Conservation (phyloP, 2,329 filamentous ascomycete species). For the Hansfordia pulvinata region DNA sequence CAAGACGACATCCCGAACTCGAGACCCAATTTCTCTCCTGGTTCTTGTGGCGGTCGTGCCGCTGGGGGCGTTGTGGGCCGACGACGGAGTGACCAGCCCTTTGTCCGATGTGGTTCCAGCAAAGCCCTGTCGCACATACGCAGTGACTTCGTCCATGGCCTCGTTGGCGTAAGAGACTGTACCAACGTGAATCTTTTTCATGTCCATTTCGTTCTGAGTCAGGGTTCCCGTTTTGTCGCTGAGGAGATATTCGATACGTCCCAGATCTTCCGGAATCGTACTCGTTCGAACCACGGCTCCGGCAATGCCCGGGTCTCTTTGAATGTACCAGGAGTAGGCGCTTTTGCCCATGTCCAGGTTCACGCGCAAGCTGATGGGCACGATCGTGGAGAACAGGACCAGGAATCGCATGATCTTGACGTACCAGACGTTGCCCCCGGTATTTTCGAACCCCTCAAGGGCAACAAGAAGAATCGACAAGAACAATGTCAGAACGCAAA, state of each 20-base stretch:
- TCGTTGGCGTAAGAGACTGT: conserved; percentile 98
- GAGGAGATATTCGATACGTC: conserved; percentile 87
- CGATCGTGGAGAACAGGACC: conserved; percentile 97
- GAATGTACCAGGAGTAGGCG: conserved; percentile 91
- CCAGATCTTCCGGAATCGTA: conserved; percentile 93
- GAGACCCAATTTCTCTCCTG: conserved; percentile 80
- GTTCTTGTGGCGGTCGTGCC: conserved; percentile 62
- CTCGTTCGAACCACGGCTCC: conserved; percentile 90
- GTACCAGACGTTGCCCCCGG: conserved; percentile 66
- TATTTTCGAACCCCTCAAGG: conserved; percentile 64
- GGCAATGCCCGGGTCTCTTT: conserved; percentile 77
- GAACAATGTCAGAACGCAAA: conserved; percentile 76
- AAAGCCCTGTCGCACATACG: conserved; percentile 80
- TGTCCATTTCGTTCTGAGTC: conserved; percentile 96
- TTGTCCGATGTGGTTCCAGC: conserved; percentile 28
- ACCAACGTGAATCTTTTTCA: conserved; percentile 97
- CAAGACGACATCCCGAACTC: conserved; percentile 84
- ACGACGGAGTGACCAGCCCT: conserved; percentile 62
- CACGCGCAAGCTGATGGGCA: conserved; percentile 90
- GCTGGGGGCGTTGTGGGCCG: conserved; percentile 47
- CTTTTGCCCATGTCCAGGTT: conserved; percentile 97
- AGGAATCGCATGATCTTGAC: conserved; percentile 96
- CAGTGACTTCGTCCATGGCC: conserved; percentile 91
- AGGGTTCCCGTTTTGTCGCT: conserved; percentile 98
- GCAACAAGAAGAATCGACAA: conserved; percentile 83